phyloP scores from a whole-genome alignment of 1,139 yeast genomes.

The Kodamaea sp. region DNA sequence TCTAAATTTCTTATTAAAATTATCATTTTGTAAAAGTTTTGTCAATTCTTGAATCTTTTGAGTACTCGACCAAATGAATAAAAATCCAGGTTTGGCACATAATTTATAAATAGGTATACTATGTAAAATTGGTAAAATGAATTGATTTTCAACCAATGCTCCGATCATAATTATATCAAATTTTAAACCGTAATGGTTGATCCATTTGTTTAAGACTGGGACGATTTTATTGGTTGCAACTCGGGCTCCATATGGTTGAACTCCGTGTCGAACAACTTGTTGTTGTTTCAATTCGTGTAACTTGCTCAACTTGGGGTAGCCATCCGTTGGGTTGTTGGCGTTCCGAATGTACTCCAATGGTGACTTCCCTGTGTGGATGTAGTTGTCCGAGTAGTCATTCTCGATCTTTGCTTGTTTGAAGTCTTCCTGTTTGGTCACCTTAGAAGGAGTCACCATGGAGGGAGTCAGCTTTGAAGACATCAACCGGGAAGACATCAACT shows the following conservation, averaged over 20 bases:
- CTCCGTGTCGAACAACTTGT: constrained; percentile 45
- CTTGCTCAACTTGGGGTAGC: constrained; percentile 78
- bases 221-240: constrained; percentile 51
- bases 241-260: constrained; percentile 64
- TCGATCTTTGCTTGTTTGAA: constrained; percentile 12
- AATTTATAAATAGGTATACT: constrained; percentile 68
- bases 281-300: constrained; percentile 61
- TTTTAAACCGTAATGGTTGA: constrained; percentile 47
- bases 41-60: constrained; percentile 64
- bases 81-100: constrained; percentile 80
- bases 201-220: constrained; percentile 59
- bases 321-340: constrained; percentile 61
- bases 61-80: constrained; percentile 84
- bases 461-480: neutral
- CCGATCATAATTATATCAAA: constrained; percentile 94
- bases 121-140: constrained; percentile 55
- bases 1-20: constrained; percentile 64
- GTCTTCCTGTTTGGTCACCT: neutral
- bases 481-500: neutral
- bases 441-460: neutral
- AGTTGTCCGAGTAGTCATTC: constrained; percentile 72
- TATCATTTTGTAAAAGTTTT: constrained; percentile 50
- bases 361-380: constrained; percentile 51
- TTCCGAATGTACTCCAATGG: constrained; percentile 70
- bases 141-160: constrained; percentile 70